Percentiles rank a stretch among this genome's conserved stretches.
Evolutionary conservation across 1,139 yeast species (phyloP).

Genomic region (Geotrichum aggregatum): DNA sequence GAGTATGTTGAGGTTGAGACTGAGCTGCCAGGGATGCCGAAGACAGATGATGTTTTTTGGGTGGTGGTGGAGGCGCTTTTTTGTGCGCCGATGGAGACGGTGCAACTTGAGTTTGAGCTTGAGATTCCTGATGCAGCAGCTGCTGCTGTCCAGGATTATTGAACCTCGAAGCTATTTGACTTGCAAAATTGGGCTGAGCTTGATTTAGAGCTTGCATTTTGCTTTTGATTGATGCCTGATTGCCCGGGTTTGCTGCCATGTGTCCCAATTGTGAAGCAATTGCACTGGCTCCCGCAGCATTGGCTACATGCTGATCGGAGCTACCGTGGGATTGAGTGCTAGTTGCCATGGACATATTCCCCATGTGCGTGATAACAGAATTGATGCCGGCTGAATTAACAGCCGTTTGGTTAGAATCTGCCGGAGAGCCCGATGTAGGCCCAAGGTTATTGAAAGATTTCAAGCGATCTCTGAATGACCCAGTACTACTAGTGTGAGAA

Average conservation of each 20-base stretch:
- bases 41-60: constrained; percentile 25
- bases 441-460: constrained; percentile 6
- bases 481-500: background rate
- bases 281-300: background rate
- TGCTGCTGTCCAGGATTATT: constrained; percentile 12
- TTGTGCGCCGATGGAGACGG: constrained; percentile 27
- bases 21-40: constrained; percentile 6
- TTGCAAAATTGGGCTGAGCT: constrained; percentile 20
- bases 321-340: background rate
- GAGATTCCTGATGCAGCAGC: constrained; percentile 1
- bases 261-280: background rate
- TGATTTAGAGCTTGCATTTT: constrained; percentile 16
- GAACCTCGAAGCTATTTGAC: constrained; percentile 18
- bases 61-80: constrained; percentile 35
- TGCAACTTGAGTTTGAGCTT: constrained; percentile 2
- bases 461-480: constrained; percentile 14
- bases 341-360: background rate
- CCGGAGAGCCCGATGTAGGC: background rate
- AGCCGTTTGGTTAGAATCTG: background rate
- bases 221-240: background rate
- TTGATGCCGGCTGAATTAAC: background rate
- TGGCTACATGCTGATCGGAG: background rate
- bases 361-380: background rate
- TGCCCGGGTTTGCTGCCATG: background rate
- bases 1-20: constrained; percentile 9